Base-by-base conservation (phyloP, 176 grass and related monocot species). In the Melocanna baccifera region DNA sequence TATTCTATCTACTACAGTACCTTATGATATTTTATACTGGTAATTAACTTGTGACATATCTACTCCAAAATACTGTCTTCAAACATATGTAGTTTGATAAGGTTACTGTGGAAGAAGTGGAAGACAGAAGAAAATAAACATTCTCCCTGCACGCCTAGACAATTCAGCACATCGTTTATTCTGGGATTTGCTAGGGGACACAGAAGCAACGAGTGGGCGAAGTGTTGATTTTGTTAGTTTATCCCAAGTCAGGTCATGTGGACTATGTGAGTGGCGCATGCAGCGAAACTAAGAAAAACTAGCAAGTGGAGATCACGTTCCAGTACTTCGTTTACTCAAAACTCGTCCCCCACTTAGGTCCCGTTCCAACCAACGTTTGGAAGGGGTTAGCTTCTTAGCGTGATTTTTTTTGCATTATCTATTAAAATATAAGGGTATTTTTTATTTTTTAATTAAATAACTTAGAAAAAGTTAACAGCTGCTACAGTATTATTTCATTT, bases 261-360 rank as follows among this genome's bases (percentile, higher is more conserved):
- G 14, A 29, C 43, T 4, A 23, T 1, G 6, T n/a, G 18, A 22
- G 34, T 23, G 28, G 73, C 26, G 51, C 73, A 36, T 47, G 41
- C 53, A 0, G 18, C 56, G 58, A 83, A 83, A 58, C 9, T 48
- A 73, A 34, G 18, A 41, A 45, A 61, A 43, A 64, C 73, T 39
- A 61, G 20, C 81, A 74, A 64, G 69, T 84, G 81, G 45, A 63
- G 7, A 51, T n/a, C 57, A 52, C 70, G 57, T 52, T 48, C 69
- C 18, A 74, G n/a, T 12, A 12, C 45, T 53, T 18, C 18, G 34
- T 73, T 67, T 23, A 9, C 46, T 50, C 4, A 15, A 70, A 80
- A 22, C 45, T 23, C 42, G 56, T 32, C 39, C 46, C 71, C 5
- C 16, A 15, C 13, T 0, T 18, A 34, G 32, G 32, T 34, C 32